Evolutionary conservation across 2,329 filamentous ascomycete species (phyloP), one percentile per base, ranked within the genome.

Genomic region (Phaeosphaeriaceae sp.): DNA sequence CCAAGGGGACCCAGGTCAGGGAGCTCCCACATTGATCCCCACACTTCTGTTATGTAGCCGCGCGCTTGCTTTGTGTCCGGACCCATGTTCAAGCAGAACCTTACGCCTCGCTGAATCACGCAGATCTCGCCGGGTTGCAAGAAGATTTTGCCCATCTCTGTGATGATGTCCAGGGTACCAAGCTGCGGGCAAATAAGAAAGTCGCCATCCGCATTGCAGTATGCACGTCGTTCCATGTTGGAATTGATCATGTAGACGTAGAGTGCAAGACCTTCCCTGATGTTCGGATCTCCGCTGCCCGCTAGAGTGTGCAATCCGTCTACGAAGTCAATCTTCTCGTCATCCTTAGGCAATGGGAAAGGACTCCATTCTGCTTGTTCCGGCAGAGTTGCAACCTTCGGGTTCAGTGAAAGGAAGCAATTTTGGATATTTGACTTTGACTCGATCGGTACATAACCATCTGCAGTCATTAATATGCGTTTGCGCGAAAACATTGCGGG

Each of bases 261-360:
- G 1, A 82, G 71, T 3, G 82, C 82, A 21, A 84, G 69, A 7
- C 83, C 83, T 54, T 84, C 81, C 54, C 77, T 74, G 25, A 82
- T 74, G n/a, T 80, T 84, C 5, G 83, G 79, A 44, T 85, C 82
- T 9, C 83, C 83, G 24, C 80, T 80, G 5, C 83, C 83, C 21
- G 76, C 81, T 9, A 85, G 70, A 1, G 83, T 83, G 65, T 82
- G 80, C 13, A 85, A 71, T 6, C 83, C 82, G 56, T 82, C 72
- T 11, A 80, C 69, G 60, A 84, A 84, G 51, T 83, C 81, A 20
- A 82, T 74, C 45, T 77, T 73, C 40, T 78, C 74, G 22, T 73
- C 69, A 9, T 72, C 72, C 27, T 69, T 68, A 0, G 74, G 75
- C 2, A 77, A 62, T 7, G 73, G 67, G 47, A 84, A 81, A 2